These are phyloP conservation scores for Apostasia shenzhenica DNA, from an alignment of 106 monocot genomes.

Conservation along the genomic window DNA sequence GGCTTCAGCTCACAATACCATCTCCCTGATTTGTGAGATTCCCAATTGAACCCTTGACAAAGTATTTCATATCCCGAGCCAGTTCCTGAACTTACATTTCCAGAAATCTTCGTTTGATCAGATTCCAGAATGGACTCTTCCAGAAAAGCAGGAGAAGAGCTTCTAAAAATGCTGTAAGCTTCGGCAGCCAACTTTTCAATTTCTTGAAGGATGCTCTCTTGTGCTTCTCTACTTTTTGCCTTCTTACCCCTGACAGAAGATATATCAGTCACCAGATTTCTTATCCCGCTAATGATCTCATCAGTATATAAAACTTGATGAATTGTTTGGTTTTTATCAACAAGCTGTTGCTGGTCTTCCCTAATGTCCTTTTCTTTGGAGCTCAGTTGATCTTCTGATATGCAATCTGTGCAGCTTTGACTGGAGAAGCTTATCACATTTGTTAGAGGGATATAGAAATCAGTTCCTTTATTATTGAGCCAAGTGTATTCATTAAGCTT, in stretches of 20 bases:
- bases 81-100: conserved; percentile 59
- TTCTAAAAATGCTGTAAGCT: conserved; percentile 89
- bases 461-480: conserved; percentile 72
- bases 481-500: conserved; percentile 78
- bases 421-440: conserved; percentile 22
- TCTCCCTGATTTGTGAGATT: conserved; percentile 85
- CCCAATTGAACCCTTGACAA: conserved; percentile 98
- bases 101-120: conserved; percentile 22
- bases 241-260: conserved; percentile 47
- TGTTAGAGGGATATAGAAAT: conserved; percentile 78
- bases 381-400: conserved; percentile 5
- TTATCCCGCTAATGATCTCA: conserved; percentile 72
- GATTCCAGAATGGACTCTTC: conserved; percentile 35
- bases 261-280: conserved; percentile 78
- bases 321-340: conserved; percentile 10
- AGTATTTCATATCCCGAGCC: conserved; percentile 88
- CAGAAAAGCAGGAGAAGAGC: conserved; percentile 36
- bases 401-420: conserved; percentile 18
- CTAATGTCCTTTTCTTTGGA: not conserved
- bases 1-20: conserved; percentile 69
- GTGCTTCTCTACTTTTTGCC: conserved; percentile 65
- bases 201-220: conserved; percentile 80
- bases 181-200: conserved; percentile 95
- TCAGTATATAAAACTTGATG: conserved; percentile 36
- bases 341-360: not conserved